phyloP scores from a whole-genome alignment of 176 grass and related monocot genomes.

The Oryza coarctata region DNA sequence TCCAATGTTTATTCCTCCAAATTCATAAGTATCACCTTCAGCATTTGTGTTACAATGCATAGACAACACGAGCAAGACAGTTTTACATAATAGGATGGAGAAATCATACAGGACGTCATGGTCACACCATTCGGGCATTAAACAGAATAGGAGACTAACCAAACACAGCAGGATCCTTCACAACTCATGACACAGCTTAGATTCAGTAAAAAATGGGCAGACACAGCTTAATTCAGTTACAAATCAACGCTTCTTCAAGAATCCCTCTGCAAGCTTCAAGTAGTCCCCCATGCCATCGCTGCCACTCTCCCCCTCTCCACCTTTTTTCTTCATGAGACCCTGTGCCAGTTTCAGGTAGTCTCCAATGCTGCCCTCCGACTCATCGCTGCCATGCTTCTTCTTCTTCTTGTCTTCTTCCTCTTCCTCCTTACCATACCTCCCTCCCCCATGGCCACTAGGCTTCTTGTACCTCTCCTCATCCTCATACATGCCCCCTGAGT shows the following conservation, averaged over 20 bases:
- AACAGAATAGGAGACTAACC: constrained; percentile 36
- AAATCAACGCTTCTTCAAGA: constrained; percentile 78
- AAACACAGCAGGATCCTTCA: constrained; percentile 29
- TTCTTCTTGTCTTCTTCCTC: constrained; percentile 37
- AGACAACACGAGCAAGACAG: background rate
- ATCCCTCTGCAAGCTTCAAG: constrained; percentile 77
- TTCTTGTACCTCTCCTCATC: constrained; percentile 51
- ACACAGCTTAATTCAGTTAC: background rate
- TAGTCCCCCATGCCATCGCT: constrained; percentile 49
- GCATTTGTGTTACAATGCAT: constrained; percentile 10
- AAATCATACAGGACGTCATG: no score
- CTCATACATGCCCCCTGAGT: constrained; percentile 34
- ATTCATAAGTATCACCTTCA: background rate
- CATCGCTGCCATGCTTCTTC: constrained; percentile 41
- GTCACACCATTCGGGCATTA: background rate
- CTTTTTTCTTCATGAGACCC: constrained; percentile 72
- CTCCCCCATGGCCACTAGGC: constrained; percentile 43
- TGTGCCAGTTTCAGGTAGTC: constrained; percentile 75
- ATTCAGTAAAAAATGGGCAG: constrained; percentile 22
- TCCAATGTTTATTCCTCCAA: constrained; percentile 19
- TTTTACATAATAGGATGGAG: background rate
- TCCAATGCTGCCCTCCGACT: constrained; percentile 51
- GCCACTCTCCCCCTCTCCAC: constrained; percentile 45
- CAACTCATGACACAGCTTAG: background rate
- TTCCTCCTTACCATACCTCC: constrained; percentile 48